Conservation (phyloP, 1,284 basidiomycete genomes). For the Pholiota adiposa region DNA sequence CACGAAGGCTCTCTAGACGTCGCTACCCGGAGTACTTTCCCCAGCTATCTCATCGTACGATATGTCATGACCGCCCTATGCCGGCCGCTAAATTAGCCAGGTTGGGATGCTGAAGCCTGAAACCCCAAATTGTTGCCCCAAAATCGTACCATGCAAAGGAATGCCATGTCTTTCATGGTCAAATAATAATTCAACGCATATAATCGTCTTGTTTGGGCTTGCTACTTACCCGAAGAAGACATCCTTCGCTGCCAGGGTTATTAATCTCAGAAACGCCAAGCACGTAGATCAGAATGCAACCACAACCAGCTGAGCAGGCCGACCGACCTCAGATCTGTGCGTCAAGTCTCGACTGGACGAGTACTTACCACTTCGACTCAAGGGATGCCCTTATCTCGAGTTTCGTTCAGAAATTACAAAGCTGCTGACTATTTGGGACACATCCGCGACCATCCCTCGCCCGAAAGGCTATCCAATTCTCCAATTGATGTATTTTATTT, state of each 20-base stretch:
- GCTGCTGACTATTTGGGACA: background rate
- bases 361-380: background rate
- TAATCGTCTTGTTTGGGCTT: background rate
- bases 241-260: background rate
- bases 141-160: conserved; percentile 9
- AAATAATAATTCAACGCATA: background rate
- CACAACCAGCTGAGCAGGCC: background rate
- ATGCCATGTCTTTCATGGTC: background rate
- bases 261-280: background rate
- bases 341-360: background rate
- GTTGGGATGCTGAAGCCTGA: background rate
- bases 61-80: background rate
- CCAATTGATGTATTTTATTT: background rate
- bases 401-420: background rate
- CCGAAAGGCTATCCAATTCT: background rate
- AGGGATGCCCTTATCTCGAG: background rate
- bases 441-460: background rate
- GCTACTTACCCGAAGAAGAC: background rate
- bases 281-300: background rate
- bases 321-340: too few relatives aligned
- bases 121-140: conserved; percentile 8
- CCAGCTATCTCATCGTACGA: conserved; percentile 15
- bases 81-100: background rate
- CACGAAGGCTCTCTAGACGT: background rate
- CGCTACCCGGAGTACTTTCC: background rate